These are phyloP conservation scores for Takashimella koratensis DNA, from an alignment of 1,284 basidiomycete species.

Conservation along the genomic window DNA sequence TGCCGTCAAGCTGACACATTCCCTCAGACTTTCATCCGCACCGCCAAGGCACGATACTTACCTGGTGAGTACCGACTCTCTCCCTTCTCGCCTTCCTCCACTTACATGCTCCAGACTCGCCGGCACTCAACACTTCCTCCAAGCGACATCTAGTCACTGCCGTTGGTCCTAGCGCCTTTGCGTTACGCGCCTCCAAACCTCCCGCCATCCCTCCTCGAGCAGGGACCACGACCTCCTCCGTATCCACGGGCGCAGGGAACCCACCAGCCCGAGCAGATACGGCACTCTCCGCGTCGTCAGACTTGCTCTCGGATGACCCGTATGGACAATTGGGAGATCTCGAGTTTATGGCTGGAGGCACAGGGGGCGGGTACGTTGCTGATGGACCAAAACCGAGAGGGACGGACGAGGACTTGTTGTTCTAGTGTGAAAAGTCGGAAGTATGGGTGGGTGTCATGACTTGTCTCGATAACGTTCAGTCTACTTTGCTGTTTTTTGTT, in stretches of 20 bases:
- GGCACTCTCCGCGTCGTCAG: background rate
- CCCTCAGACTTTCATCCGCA: slow-evolving; percentile 48
- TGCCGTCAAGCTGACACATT: too few relatives aligned
- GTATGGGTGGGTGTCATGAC: background rate
- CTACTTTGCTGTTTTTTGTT: too few relatives aligned
- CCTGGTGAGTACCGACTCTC: slow-evolving; percentile 16
- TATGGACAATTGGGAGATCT: slow-evolving; percentile 47
- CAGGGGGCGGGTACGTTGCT: slow-evolving; percentile 37
- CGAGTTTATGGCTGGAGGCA: slow-evolving; percentile 33
- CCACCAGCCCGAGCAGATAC: slow-evolving; percentile 2
- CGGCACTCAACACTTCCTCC: slow-evolving; percentile 47
- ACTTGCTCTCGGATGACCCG: slow-evolving; percentile 26
- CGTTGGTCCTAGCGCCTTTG: slow-evolving; percentile 20
- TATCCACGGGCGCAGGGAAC: background rate
- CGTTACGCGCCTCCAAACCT: slow-evolving; percentile 2
- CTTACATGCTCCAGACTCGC: slow-evolving; percentile 31
- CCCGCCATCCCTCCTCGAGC: slow-evolving; percentile 15
- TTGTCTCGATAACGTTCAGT: too few relatives aligned
- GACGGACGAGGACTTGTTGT: slow-evolving; percentile 35
- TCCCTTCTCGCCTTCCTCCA: background rate
- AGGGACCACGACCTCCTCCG: slow-evolving; percentile 8
- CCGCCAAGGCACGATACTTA: slow-evolving; percentile 44
- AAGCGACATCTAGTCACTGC: slow-evolving; percentile 44
- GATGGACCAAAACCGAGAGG: slow-evolving; percentile 42
- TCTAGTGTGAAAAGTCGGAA: slow-evolving; percentile 21